These are phyloP conservation scores for Ormosia semicastrata DNA, from an alignment of 306 rosid species.

Conservation along the genomic window DNA sequence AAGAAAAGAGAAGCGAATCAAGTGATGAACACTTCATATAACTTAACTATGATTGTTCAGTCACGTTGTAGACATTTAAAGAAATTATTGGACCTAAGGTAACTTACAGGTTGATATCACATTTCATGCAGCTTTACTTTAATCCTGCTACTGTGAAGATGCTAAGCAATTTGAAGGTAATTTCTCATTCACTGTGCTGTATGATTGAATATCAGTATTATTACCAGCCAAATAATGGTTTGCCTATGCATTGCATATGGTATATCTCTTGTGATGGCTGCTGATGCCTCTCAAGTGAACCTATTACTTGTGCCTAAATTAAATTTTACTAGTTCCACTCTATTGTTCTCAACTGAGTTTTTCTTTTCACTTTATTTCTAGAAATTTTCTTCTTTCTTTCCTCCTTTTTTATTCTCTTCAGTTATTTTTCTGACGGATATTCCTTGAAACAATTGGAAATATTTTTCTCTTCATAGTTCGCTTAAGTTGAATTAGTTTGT, in stretches of 20 bases:
- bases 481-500: constrained; percentile 28
- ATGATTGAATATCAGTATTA: constrained; percentile 1
- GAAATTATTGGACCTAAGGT: constrained; percentile 4
- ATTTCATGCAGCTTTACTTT: constrained; percentile 84
- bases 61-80: not conserved
- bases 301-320: not conserved
- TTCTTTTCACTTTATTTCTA: constrained; percentile 5
- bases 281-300: not conserved
- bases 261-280: constrained; percentile 17
- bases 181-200: constrained; percentile 20
- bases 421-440: not conserved
- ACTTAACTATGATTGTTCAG: not conserved
- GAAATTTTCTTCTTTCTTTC: not conserved
- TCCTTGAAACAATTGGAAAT: constrained; percentile 14
- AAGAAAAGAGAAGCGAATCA: not conserved
- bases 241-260: constrained; percentile 28
- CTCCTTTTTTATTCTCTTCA: not conserved
- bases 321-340: not conserved
- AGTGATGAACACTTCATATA: not conserved
- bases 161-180: constrained; percentile 98
- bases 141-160: constrained; percentile 99
- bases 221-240: constrained; percentile 15
- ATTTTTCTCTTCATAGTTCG: constrained; percentile 20
- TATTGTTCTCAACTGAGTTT: not conserved
- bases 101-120: constrained; percentile 32